Percentiles rank a stretch among this genome's conserved stretches.
Evolutionary conservation across 2,329 filamentous ascomycete genomes (phyloP).

Genomic region (Thielaviopsis punctulata): DNA sequence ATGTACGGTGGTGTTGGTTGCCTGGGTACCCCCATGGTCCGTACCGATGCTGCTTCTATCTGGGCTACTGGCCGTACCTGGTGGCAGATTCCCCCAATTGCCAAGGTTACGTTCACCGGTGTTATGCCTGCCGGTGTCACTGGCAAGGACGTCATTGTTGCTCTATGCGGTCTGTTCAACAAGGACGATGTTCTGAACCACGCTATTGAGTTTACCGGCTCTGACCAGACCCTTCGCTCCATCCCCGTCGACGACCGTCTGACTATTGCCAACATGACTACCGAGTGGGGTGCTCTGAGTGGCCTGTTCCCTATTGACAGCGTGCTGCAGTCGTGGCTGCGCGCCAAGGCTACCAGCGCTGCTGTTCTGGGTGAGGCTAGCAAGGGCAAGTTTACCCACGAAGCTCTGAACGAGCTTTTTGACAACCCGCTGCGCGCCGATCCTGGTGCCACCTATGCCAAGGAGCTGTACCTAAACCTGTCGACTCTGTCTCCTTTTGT

Average conservation of each 20-base stretch:
- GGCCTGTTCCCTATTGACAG: constrained; percentile 58
- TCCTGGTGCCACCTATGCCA: constrained; percentile 63
- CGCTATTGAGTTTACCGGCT: constrained; percentile 71
- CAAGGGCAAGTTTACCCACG: constrained; percentile 49
- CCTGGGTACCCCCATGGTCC: constrained; percentile 64
- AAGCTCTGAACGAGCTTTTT: constrained; percentile 54
- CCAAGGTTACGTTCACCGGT: constrained; percentile 62
- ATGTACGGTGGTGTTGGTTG: constrained; percentile 69
- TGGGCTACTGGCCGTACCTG: constrained; percentile 73
- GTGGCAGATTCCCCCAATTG: constrained; percentile 78
- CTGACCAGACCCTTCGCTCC: constrained; percentile 56
- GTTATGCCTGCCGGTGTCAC: constrained; percentile 62
- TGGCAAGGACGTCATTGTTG: constrained; percentile 88
- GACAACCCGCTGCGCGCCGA: constrained; percentile 52
- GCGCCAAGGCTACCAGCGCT: constrained; percentile 55
- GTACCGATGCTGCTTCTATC: constrained; percentile 74
- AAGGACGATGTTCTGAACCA: constrained; percentile 83
- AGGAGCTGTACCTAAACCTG: constrained; percentile 65
- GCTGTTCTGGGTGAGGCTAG: constrained; percentile 38
- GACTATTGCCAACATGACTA: constrained; percentile 66
- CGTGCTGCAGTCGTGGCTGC: constrained; percentile 54
- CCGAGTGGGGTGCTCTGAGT: constrained; percentile 58
- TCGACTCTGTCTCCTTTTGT: constrained; percentile 72
- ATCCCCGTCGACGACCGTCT: constrained; percentile 57
- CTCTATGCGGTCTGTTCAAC: constrained; percentile 72